Evolutionary conservation across 352 stramenopile genomes (phyloP).

Genomic region (Pythium aristosporum): DNA sequence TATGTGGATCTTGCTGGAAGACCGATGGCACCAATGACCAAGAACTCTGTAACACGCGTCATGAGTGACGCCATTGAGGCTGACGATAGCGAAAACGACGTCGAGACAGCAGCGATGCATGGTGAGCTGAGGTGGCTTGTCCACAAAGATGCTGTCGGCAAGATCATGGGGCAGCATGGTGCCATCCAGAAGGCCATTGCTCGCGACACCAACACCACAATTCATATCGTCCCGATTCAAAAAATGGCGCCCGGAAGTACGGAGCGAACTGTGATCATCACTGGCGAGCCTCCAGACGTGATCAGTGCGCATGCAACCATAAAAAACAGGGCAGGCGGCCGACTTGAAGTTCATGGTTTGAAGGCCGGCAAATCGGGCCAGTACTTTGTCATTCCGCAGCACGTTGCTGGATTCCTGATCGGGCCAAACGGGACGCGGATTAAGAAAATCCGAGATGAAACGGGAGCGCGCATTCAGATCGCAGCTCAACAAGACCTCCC

Average conservation of each 20-base stretch:
- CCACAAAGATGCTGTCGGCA: conserved; percentile 43
- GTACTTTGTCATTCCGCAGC: conserved; percentile 67
- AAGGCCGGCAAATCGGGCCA: conserved; percentile 38
- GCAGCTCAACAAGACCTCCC: conserved; percentile 47
- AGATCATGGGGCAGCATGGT: conserved; percentile 61
- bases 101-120: not conserved
- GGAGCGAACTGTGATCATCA: conserved; percentile 50
- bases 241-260: conserved; percentile 43
- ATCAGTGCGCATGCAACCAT: conserved; percentile 40
- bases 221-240: conserved; percentile 39
- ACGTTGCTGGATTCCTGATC: conserved; percentile 50
- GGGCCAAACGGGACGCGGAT: conserved; percentile 40
- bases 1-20: conserved; percentile 45
- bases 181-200: conserved; percentile 45
- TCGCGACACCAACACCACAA: conserved; percentile 37
- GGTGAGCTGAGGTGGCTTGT: conserved; percentile 52
- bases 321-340: conserved; percentile 41
- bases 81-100: conserved; percentile 22
- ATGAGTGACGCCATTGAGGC: conserved; percentile 34
- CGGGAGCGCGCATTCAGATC: conserved; percentile 59
- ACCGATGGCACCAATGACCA: conserved; percentile 31
- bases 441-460: conserved; percentile 43
- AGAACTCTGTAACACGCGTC: conserved; percentile 40
- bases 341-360: conserved; percentile 26
- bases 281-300: conserved; percentile 34